Base-by-base conservation (phyloP, 2,329 filamentous ascomycete genomes). In the Aureobasidium sp. region DNA sequence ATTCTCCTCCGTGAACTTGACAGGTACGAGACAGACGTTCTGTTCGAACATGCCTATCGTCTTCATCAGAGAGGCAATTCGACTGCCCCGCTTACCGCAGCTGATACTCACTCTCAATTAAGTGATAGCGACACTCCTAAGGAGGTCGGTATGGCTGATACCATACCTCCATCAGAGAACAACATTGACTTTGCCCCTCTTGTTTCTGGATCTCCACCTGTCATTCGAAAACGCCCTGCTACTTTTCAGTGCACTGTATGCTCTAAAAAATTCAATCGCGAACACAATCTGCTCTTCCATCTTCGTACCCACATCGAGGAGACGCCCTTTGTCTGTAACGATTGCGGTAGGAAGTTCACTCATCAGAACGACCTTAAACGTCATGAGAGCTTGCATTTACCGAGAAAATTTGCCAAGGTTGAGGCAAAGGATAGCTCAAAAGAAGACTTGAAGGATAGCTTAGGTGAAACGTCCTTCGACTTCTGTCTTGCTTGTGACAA, bases 361-460 rank as follows among this genome's bases (percentile, higher is more conserved):
- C 88, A 94, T 29, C 94, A 99, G 72, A 94, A 99, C 72, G 94
- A 99, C 73, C 88, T 94, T 49, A 99, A 99, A 76, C 88, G 94
- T 44, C 94, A 99, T 75, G 94, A 99, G 77, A 92, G 93, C 42
- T 79, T 99, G 45, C 94, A 99, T 71, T 95, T 90, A 8, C 29
- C 8, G 8, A 9, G 29, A 31, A 9, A 31, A 31, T 8, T 7
- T 1, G 9, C 9, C 9, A 9, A 31, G 29, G 1, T 31, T 31
- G 29, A 9, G 7, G 29, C 9, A 8, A 31, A 31, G 11, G 29
- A 31, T 31, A 9, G 29, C 29, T 2, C 29, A 31, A 31, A 31
- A 31, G 29, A 31, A 8, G 29, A 31, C 91, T 89, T 89, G n/a
- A 31, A 31, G 11, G 29, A 31, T 31, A 9, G 29, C 29, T 9